Base-by-base conservation (phyloP, 2,329 filamentous ascomycete species). In the Ceratocystis destructans region DNA sequence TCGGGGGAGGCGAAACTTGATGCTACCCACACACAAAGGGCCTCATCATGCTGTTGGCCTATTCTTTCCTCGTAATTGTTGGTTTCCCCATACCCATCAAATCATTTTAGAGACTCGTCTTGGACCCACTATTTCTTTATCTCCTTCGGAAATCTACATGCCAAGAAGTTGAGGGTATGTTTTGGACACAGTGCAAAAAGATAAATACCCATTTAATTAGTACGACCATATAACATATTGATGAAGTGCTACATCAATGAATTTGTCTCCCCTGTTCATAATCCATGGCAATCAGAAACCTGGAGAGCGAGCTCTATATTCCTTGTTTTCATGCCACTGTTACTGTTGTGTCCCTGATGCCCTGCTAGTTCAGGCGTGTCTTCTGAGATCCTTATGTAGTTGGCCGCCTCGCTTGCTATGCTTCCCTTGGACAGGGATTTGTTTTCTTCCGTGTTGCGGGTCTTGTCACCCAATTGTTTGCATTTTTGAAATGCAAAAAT, bases 1-100 rank as follows among this genome's bases (percentile, higher is more conserved):
- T 12, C 55, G 7, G 55, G 53, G 55, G 28, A 7, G 55, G 17
- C 55, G 6, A 59, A 20, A 59, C 28, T n/a, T 37, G 55, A 28
- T 59, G 55, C 55, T n/a, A 59, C 28, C 55, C 28, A 59, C 10
- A 31, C 55, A 37, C 28, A 59, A 59, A n/a, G 3, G 5, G 3
- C 55, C 55, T 10, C 55, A 20, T 59, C 17, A 59, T 59, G 55
- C 55, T 33, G 33, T n/a, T 25, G 15, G 55, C 55, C 55, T 59
- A 59, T 59, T 59, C 55, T 37, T 59, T 59, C 55, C 55, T 59
- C 55, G 28, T 59, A 59, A 31, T 7, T 33, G 10, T 5, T n/a
- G 17, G 1, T 20, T 59, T 15, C 22, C 15, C 33, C 55, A 41
- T 2, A 25, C 28, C 15, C 22, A 33, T 59, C 55, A 59, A 12